Base-by-base conservation (phyloP, 768 basidiomycete genomes). In the Thelephora aurantiotincta region DNA sequence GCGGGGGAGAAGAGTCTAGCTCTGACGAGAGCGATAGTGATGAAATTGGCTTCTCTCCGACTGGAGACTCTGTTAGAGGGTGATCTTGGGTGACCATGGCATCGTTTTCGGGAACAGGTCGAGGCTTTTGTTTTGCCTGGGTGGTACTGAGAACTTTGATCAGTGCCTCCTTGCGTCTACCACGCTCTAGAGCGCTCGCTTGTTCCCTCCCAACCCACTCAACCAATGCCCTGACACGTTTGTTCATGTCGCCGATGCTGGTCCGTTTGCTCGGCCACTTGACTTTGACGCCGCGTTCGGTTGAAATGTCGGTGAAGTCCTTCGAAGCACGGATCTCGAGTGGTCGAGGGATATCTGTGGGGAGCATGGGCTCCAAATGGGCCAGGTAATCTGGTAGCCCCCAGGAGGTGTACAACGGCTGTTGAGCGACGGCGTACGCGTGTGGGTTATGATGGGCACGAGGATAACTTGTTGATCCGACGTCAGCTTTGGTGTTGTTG, bases 181-280 rank as follows among this genome's bases (percentile, higher is more conserved):
- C 71, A 37, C 87, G 75, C 58, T 88, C 87, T 34, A 73, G 68
- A 9, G 82, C 81, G 53, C 70, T 77, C 6, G 82, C 85, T 62
- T 90, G 86, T 58, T 90, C 85, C 49, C 89, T 70, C 23, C 83
- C 86, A n/a, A 96, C 89, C 80, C 87, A 97, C 57, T 96, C 93
- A 16, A 94, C 78, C 43, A 98, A 71, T 37, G 82, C 77, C 33
- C 88, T 73, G 19, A 94, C 88, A 20, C 94, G 80, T 66, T 96
- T 96, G 63, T 90, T 87, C 90, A 98, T 94, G 61, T 97, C 94
- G 16, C 81, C 84, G n/a, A 94, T 82, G 55, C 92, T 96, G 77
- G 82, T 92, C 45, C 94, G 75, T 65, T 93, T 92, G 54, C 79
- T 78, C 1, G 93, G 94, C 83, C 89, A 98, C 57, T 88, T 84